Conservation (phyloP, 495 filamentous ascomycete genomes). For the Glutinoglossum americanum region DNA sequence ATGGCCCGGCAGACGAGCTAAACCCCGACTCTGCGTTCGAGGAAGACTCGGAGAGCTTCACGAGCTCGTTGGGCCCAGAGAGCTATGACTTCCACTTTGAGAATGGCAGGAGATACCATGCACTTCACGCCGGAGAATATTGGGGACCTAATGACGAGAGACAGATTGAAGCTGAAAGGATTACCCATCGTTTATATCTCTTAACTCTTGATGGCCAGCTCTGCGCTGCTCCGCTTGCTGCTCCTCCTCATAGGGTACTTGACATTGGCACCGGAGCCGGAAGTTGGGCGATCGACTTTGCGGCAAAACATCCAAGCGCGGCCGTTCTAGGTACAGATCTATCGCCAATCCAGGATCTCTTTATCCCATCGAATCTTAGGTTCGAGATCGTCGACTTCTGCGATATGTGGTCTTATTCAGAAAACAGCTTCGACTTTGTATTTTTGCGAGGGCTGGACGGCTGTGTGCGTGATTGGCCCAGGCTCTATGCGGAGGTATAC, state of each 20-base stretch:
- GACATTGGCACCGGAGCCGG: slow-evolving; percentile 45
- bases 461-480: slow-evolving; percentile 15
- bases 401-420: slow-evolving; percentile 13
- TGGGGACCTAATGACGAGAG: slow-evolving; percentile 15
- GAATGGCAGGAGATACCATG: slow-evolving; percentile 5
- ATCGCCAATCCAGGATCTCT: background rate
- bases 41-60: background rate
- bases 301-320: background rate
- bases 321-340: background rate
- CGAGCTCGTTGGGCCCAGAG: slow-evolving; percentile 18
- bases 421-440: slow-evolving; percentile 16
- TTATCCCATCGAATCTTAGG: slow-evolving; percentile 8
- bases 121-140: background rate
- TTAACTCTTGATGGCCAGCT: background rate
- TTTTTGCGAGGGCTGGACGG: slow-evolving; percentile 15
- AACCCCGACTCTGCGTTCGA: background rate
- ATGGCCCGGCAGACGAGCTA: too few species aligned
- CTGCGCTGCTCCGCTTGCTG: background rate
- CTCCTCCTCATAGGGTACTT: slow-evolving; percentile 29
- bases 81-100: slow-evolving; percentile 9
- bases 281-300: slow-evolving; percentile 7
- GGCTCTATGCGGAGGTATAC: slow-evolving; percentile 13
- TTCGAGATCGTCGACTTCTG: slow-evolving; percentile 15
- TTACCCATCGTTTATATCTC: slow-evolving; percentile 11
- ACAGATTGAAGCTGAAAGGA: slow-evolving; percentile 27